Percentiles rank a stretch among this genome's conserved stretches.
These are phyloP conservation scores for Sporothrix inflata DNA, from an alignment of 2,329 filamentous ascomycete genomes.

Conservation along the genomic window DNA sequence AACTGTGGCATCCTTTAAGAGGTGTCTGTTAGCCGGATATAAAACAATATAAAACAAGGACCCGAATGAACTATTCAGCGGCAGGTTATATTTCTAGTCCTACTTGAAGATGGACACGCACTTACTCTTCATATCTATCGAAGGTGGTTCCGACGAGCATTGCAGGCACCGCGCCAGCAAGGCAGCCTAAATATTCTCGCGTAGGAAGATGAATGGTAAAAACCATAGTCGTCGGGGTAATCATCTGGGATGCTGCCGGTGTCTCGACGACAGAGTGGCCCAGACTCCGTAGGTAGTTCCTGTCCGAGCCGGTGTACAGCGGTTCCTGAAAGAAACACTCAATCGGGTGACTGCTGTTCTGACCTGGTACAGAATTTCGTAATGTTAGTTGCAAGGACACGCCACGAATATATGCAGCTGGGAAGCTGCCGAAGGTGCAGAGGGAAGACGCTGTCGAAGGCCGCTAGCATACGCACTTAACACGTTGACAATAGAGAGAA, in stretches of 20 bases:
- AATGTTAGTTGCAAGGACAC: background rate
- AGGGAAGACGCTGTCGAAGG: background rate
- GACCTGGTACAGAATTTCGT: conserved; percentile 31
- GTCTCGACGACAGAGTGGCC: conserved; percentile 57
- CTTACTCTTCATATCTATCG: conserved; percentile 56
- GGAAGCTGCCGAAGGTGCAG: background rate
- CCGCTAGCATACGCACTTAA: conserved; percentile 43
- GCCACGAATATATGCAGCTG: too few relatives aligned
- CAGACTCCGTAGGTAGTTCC: conserved; percentile 56
- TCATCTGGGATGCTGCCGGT: conserved; percentile 55
- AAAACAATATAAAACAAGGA: background rate
- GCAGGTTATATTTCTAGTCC: background rate
- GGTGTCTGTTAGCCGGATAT: background rate
- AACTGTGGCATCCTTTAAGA: conserved; percentile 28
- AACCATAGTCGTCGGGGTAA: conserved; percentile 56
- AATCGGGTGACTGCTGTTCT: conserved; percentile 41
- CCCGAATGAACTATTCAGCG: background rate
- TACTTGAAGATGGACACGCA: conserved; percentile 13
- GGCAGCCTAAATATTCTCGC: conserved; percentile 55
- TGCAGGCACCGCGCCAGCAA: conserved; percentile 52
- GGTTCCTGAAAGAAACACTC: conserved; percentile 59
- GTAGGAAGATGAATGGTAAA: conserved; percentile 66
- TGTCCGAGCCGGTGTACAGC: conserved; percentile 53
- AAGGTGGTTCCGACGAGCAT: conserved; percentile 62
- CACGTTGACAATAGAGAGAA: conserved; percentile 51